phyloP scores from a whole-genome alignment of 2,329 filamentous ascomycete species.

The Fusarium transvaalense region DNA sequence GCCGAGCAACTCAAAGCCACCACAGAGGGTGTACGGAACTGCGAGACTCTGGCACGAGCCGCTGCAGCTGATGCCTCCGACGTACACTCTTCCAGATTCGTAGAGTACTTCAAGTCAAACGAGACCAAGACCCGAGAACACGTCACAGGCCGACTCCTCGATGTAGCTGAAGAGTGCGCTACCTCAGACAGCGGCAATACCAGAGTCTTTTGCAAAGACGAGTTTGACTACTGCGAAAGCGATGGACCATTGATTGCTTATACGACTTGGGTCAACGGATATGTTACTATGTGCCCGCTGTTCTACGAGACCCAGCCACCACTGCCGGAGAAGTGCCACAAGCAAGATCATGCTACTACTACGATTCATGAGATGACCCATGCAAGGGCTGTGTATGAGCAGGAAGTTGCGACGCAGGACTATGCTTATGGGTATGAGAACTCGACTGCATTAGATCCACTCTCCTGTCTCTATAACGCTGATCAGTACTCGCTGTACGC shows the following conservation, averaged over 20 bases:
- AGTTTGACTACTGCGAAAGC: constrained; percentile 25
- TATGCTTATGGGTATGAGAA: constrained; percentile 43
- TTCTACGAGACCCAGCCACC: constrained; percentile 32
- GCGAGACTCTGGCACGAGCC: constrained; percentile 32
- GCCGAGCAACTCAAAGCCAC: constrained; percentile 19
- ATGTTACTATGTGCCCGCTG: constrained; percentile 33
- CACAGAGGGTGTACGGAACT: constrained; percentile 21
- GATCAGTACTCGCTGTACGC: constrained; percentile 39
- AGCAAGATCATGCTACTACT: constrained; percentile 40
- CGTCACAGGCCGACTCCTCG: constrained; percentile 32
- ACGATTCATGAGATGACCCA: constrained; percentile 42
- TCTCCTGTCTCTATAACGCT: constrained; percentile 35
- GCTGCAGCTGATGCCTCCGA: constrained; percentile 32
- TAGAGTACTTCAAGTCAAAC: constrained; percentile 44
- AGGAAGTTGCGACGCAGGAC: constrained; percentile 29
- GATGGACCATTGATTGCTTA: constrained; percentile 36
- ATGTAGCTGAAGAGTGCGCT: constrained; percentile 36
- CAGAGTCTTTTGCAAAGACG: constrained; percentile 12
- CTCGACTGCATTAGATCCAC: constrained; percentile 30
- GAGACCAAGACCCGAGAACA: constrained; percentile 30
- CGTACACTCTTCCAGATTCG: constrained; percentile 24
- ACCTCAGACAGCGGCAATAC: constrained; percentile 20
- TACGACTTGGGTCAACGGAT: constrained; percentile 41
- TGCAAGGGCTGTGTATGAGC: constrained; percentile 30
- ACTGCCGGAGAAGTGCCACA: constrained; percentile 32